Base-by-base conservation (phyloP, 257 asterid species). In the Plectranthus barbatus region DNA sequence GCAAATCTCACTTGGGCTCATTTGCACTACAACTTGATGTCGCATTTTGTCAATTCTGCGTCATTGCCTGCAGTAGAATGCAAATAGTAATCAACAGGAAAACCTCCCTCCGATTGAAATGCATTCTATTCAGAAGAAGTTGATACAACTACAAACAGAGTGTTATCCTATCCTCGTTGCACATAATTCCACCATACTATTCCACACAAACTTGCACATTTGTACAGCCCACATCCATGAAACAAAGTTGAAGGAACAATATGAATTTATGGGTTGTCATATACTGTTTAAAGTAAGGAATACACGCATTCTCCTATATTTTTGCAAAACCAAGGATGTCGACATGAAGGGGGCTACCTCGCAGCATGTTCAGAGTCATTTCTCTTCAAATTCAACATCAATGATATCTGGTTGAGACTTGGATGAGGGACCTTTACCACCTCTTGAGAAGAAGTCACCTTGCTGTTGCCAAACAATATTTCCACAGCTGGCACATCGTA, bases 331-430 rank as follows among this genome's bases (percentile, higher is more conserved):
- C 53, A 37, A 39, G 58, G 42, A 69, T 59, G 61, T 69, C 79
- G 65, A 65, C 62, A 64, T 42, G 63, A 57, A 56, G 20, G 59
- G 47, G 36, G 62, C 36, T 6, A 57, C 44, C 64, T 66, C 65
- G 55, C 60, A 17, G 68, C 72, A 44, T 68, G 64, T 51, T 31
- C 5, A 50, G 34, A 36, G 52, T 85, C 85, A 88, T 82, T 82
- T 90, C 75, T 93, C 99, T 79, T 93, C 97, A 71, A 83, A 90
- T 62, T 93, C 99, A 51, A 93, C 96, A 73, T 93, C 99, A 7
- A 93, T 93, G 56, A 90, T 50, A 52, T 87, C 90, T 41, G 86
- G 95, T 48, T 84, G 74, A 15, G 95, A 76, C 77, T 90, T 93
- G 7, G 99, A 72, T 64, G 87, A 52, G 9, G 77, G 20, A 63